Base-by-base conservation (phyloP, 768 basidiomycete species). In the Hygrocybe punicea region DNA sequence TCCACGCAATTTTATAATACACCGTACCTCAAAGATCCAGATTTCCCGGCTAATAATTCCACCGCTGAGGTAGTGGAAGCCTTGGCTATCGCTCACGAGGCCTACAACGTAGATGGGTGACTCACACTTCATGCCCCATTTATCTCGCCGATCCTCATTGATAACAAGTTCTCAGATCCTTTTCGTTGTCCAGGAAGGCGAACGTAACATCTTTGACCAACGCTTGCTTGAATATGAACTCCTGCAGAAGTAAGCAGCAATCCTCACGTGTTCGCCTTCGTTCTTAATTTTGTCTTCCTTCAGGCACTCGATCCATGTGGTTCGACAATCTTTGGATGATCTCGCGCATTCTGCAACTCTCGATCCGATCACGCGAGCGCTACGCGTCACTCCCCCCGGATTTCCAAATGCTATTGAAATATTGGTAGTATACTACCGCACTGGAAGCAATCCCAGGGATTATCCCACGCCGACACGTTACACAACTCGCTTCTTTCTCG, bases 161-260 rank as follows among this genome's bases (percentile, higher is more conserved):
- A 23, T 23, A 4, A 35, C 29, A 53, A 82, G 80, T 48, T 67
- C 80, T 25, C 72, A 70, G 58, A 82, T 98, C 25, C 77, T 98
- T 13, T 91, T 98, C 65, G 92, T 98, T 16, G 84, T 92, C 0
- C 94, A 95, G 65, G 79, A 84, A 4, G 81, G 83, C 44, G 96
- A 98, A 68, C 81, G 95, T 39, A 99, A 99, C 70, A 82, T 96
- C 3, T 98, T 98, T 67, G 96, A 98, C 69, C 96, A 99, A 69
- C 80, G 87, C 13, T 83, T 81, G 76, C 73, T 98, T 19, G 93
- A 98, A 71, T 97, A 92, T 59, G 86, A 92, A 59, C 76, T 99
- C 0, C 70, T 92, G 0, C 84, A 93, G 64, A 82, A 72, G 93
- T 93, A 67, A 47, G 81, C 72, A n/a, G 23, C 23, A 29, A 46